phyloP scores from a whole-genome alignment of 2,329 filamentous ascomycete species.

The Nectriaceae sp. region DNA sequence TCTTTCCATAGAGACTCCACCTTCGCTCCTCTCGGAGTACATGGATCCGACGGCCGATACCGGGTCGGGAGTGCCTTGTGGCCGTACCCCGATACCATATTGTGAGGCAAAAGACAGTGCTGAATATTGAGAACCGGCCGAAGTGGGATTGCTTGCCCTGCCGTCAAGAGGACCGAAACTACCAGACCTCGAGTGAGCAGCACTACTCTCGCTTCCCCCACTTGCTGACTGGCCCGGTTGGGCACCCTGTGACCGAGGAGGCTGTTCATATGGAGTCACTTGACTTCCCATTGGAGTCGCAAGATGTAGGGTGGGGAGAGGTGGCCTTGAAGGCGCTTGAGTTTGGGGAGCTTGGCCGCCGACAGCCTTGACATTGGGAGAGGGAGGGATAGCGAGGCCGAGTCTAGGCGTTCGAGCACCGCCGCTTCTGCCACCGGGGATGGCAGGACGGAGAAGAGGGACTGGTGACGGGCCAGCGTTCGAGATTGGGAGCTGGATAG shows the following conservation, averaged over 20 bases:
- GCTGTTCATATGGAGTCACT: slow-evolving; percentile 69
- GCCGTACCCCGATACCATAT: slow-evolving; percentile 67
- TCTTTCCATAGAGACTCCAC: slow-evolving; percentile 75
- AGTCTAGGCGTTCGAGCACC: slow-evolving; percentile 72
- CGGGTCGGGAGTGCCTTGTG: slow-evolving; percentile 76
- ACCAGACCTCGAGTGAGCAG: slow-evolving; percentile 77
- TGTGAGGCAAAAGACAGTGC: slow-evolving; percentile 77
- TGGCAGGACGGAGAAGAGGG: slow-evolving; percentile 79
- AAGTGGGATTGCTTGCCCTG: slow-evolving; percentile 77
- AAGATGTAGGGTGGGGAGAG: slow-evolving; percentile 78
- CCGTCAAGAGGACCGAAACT: slow-evolving; percentile 80
- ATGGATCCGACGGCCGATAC: slow-evolving; percentile 85
- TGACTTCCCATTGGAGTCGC: slow-evolving; percentile 87
- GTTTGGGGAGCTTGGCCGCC: slow-evolving; percentile 47
- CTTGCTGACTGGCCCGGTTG: slow-evolving; percentile 68
- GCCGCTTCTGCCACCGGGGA: slow-evolving; percentile 67
- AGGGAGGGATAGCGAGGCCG: slow-evolving; percentile 87
- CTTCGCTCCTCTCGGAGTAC: slow-evolving; percentile 79
- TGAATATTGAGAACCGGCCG: slow-evolving; percentile 85
- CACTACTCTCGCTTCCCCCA: slow-evolving; percentile 78
- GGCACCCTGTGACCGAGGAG: slow-evolving; percentile 50
- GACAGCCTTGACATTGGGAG: slow-evolving; percentile 78
- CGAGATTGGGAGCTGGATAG: slow-evolving; percentile 34
- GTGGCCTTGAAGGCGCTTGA: slow-evolving; percentile 45
- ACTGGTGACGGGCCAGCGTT: slow-evolving; percentile 61